Percentiles rank a stretch among this genome's conserved stretches.
Conservation (phyloP, 2,329 filamentous ascomycete species). For the Cladosporium phlei region DNA sequence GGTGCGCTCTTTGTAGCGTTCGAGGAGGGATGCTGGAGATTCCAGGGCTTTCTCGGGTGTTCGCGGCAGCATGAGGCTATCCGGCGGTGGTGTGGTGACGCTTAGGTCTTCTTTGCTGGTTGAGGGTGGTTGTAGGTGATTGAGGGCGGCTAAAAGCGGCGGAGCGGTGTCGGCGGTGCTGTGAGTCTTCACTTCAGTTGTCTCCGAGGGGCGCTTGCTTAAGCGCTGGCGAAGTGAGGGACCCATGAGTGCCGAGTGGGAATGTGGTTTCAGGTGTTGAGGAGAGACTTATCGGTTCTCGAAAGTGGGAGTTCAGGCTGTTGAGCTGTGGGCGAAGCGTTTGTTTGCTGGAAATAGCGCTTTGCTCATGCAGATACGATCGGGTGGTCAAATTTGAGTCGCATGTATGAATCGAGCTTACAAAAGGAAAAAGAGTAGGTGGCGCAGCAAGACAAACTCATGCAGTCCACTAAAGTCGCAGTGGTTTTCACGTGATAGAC, state of each 20-base stretch:
- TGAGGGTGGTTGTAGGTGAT: neutral
- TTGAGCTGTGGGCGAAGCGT: too few relatives aligned
- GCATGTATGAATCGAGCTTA: too few relatives aligned
- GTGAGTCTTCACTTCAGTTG: neutral
- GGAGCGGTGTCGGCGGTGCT: neutral
- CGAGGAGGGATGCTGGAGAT: constrained; percentile 12
- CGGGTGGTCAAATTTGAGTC: too few relatives aligned
- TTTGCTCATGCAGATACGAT: too few relatives aligned
- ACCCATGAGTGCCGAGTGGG: constrained; percentile 10
- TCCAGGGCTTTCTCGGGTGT: neutral
- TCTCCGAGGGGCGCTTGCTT: constrained; percentile 1
- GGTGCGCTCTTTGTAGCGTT: constrained; percentile 12
- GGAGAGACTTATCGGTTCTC: too few relatives aligned
- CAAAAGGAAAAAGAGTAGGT: too few relatives aligned
- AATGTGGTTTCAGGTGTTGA: neutral
- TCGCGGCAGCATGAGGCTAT: neutral
- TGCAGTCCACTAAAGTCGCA: too few relatives aligned
- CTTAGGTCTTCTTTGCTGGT: constrained; percentile 5
- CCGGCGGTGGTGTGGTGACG: constrained; percentile 8
- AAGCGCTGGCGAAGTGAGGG: constrained; percentile 14
- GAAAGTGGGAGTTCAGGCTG: too few relatives aligned
- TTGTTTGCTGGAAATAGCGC: too few relatives aligned
- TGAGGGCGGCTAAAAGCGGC: neutral
- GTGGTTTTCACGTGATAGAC: too few relatives aligned
- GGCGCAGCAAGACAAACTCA: too few relatives aligned